A percentile compares a stretch with the other conserved stretches of the same genome.
Evolutionary conservation across 495 filamentous ascomycete species (phyloP).

Genomic region (Paragyromitra xinjiangensis): DNA sequence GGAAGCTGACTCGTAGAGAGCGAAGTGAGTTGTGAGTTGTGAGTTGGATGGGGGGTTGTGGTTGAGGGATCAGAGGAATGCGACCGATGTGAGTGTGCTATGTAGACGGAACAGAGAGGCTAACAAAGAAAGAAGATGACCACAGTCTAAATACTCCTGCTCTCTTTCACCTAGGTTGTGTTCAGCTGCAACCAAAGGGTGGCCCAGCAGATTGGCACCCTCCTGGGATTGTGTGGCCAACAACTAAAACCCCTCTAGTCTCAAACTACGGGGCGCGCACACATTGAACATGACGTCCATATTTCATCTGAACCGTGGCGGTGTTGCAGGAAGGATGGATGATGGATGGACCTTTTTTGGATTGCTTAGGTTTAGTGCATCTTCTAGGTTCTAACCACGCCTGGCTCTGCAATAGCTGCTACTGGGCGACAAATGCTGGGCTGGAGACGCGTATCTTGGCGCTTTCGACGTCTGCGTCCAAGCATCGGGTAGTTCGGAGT

Average conservation of each 20-base stretch:
- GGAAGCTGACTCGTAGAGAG: not conserved
- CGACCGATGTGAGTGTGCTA: not conserved
- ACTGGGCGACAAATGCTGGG: not conserved
- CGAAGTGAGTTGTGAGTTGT: not conserved
- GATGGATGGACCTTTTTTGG: not conserved
- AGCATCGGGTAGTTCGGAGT: conserved; percentile 33
- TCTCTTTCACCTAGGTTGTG: not conserved
- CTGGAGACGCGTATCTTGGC: conserved; percentile 14
- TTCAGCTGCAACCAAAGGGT: not conserved
- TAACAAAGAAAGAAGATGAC: conserved; percentile 15
- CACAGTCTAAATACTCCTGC: conserved; percentile 26
- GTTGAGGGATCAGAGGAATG: not conserved
- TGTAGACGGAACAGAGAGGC: conserved; percentile 18
- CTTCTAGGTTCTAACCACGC: not conserved
- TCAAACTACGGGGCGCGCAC: conserved; percentile 26
- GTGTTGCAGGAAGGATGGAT: conserved; percentile 11
- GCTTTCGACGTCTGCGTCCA: conserved; percentile 3
- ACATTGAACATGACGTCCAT: conserved; percentile 33
- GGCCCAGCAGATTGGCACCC: conserved; percentile 3
- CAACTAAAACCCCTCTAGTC: conserved; percentile 40
- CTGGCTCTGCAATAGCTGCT: not conserved
- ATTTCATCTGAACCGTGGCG: conserved; percentile 37
- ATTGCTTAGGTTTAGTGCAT: not conserved
- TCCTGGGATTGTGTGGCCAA: conserved; percentile 2
- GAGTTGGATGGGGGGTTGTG: not conserved